phyloP scores from a whole-genome alignment of 106 monocot genomes.

The Phalaenopsis aphrodite region DNA sequence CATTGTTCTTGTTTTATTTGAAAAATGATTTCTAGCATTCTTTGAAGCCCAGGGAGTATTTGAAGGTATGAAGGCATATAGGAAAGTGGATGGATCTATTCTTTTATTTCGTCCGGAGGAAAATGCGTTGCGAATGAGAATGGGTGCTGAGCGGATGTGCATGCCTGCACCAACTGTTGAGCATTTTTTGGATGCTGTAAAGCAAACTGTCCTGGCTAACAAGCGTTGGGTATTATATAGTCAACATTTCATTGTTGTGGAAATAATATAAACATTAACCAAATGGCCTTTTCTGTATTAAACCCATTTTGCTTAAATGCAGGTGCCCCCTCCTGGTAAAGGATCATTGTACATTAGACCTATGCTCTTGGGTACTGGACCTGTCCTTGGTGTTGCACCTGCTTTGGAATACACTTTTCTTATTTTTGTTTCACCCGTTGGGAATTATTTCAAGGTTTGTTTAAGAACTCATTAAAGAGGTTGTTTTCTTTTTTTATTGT shows the following conservation, averaged over 20 bases:
- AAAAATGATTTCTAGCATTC: background rate
- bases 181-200: conserved; percentile 89
- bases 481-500: background rate
- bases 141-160: conserved; percentile 86
- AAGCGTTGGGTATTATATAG: conserved; percentile 62
- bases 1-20: background rate
- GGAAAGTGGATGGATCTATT: conserved; percentile 59
- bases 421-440: conserved; percentile 73
- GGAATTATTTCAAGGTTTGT: conserved; percentile 76
- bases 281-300: background rate
- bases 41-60: conserved; percentile 36
- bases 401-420: conserved; percentile 82
- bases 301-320: background rate
- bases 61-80: conserved; percentile 72
- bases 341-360: conserved; percentile 88
- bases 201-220: conserved; percentile 73
- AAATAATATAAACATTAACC: background rate
- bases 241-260: background rate
- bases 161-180: conserved; percentile 82
- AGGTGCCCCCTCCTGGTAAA: conserved; percentile 79
- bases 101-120: conserved; percentile 87
- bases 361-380: conserved; percentile 69
- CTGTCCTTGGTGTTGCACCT: conserved; percentile 67
- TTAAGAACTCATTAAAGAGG: background rate
- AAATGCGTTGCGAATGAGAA: conserved; percentile 74